phyloP scores from a whole-genome alignment of 1,139 yeast genomes.

The Hansenula lynferdii region DNA sequence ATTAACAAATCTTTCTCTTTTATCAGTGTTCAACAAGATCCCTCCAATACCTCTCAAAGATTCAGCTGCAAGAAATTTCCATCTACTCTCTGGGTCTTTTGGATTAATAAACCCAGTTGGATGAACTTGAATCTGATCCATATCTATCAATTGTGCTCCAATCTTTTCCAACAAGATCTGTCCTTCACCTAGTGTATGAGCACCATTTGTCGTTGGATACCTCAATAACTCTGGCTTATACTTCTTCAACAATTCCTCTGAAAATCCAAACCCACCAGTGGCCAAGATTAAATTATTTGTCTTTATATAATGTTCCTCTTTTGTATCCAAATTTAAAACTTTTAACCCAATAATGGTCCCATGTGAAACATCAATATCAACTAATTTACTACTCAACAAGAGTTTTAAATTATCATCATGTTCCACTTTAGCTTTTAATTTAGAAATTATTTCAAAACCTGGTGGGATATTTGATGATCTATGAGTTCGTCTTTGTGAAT shows the following conservation, averaged over 20 bases:
- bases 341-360: too few species aligned
- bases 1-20: conserved; percentile 62
- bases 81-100: conserved; percentile 42
- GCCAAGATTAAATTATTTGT: conserved; percentile 55
- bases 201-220: conserved; percentile 71
- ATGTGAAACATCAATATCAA: conserved; percentile 49
- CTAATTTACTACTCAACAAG: conserved; percentile 46
- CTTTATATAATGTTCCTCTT: conserved; percentile 22
- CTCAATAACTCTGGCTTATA: conserved; percentile 1
- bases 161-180: conserved; percentile 51
- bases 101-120: conserved; percentile 80
- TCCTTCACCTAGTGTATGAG: conserved; percentile 76
- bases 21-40: conserved; percentile 52
- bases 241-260: conserved; percentile 44
- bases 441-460: conserved; percentile 73
- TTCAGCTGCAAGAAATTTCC: conserved; percentile 73
- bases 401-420: conserved; percentile 46
- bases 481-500: conserved; percentile 69
- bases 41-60: conserved; percentile 80
- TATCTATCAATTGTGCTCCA: conserved; percentile 62
- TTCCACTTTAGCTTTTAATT: conserved; percentile 48
- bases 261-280: conserved; percentile 64
- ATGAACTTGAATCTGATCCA: conserved; percentile 77
- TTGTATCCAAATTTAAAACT: conserved; percentile 35
- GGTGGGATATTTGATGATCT: conserved; percentile 59